Evolutionary conservation across 1,284 basidiomycete species (phyloP), one percentile per base, ranked within the genome.

Genomic region (Melampsora abietis-canadensis): DNA sequence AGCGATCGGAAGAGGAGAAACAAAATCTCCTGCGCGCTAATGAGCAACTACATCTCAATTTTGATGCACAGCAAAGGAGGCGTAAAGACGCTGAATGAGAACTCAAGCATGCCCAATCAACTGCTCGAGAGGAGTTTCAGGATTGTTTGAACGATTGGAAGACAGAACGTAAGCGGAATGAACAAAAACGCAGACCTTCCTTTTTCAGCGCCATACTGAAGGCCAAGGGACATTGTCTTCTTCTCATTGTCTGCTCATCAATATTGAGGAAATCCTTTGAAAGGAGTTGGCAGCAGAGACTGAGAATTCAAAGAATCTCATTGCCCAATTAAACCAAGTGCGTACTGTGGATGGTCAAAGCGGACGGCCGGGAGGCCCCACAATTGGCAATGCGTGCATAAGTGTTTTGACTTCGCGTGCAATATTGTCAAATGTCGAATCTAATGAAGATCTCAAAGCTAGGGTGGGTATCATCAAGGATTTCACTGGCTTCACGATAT

Each of bases 71-170:
- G 31, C 61, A 64, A 10, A 66, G 57, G 40, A n/a, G 70, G 7
- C 63, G 70, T 24, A 74, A 74, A 54, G 63, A 74, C 19, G 70
- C 64, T 21, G 70, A 74, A 48, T n/a, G 54, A 31, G 64, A 46
- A 10, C 34, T 44, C 24, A 48, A 66, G 34, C 70, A 40, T n/a
- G 70, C 70, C 19, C 21, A 8, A 2, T 31, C 37, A 15, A 12
- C 46, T 5, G 73, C 73, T n/a, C 37, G 67, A 17, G 73, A 75
- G 19, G 46, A 37, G 31, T 37, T 75, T 6, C 57, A 68, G 46
- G 59, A 67, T 17, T 66, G 61, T 21, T 66, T 68, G 12, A 37
- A 75, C 27, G 66, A 75, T 63, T 59, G 57, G 7, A 57, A 67
- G 24, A 62, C 61, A 27, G 73, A 68, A 75, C 57, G 73, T 75